These are phyloP conservation scores for Bombardia bombarda DNA, from an alignment of 495 filamentous ascomycete genomes.

Conservation along the genomic window DNA sequence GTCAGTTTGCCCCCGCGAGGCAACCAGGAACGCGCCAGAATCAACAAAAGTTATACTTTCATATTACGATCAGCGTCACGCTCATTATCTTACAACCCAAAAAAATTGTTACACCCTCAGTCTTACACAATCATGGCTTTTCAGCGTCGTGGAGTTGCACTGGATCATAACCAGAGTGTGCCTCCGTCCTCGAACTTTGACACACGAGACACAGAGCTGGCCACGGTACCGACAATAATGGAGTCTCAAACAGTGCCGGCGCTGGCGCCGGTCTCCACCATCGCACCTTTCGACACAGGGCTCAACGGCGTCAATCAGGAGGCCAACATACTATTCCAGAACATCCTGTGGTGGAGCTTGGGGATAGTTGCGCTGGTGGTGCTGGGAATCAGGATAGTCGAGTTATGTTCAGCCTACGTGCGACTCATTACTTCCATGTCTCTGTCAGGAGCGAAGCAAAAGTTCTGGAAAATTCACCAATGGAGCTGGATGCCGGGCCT, in stretches of 20 bases:
- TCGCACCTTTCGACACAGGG: conserved; percentile 38
- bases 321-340: conserved; percentile 38
- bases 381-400: conserved; percentile 33
- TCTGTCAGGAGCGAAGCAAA: conserved; percentile 31
- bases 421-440: conserved; percentile 44
- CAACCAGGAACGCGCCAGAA: no score
- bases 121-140: no score
- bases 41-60: no score
- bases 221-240: conserved; percentile 2
- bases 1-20: no score
- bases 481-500: conserved; percentile 48
- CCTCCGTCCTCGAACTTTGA: no score
- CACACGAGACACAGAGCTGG: conserved; percentile 5
- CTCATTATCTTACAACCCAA: no score
- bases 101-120: no score
- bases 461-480: conserved; percentile 39
- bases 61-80: no score
- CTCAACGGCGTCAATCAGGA: conserved; percentile 46
- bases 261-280: conserved; percentile 24
- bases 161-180: no score
- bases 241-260: background rate
- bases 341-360: conserved; percentile 42
- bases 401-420: conserved; percentile 35
- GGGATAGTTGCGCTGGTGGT: conserved; percentile 38
- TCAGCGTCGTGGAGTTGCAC: no score